Evolutionary conservation across 768 basidiomycete species (phyloP).

Genomic region (Collybiopsis luxurians): DNA sequence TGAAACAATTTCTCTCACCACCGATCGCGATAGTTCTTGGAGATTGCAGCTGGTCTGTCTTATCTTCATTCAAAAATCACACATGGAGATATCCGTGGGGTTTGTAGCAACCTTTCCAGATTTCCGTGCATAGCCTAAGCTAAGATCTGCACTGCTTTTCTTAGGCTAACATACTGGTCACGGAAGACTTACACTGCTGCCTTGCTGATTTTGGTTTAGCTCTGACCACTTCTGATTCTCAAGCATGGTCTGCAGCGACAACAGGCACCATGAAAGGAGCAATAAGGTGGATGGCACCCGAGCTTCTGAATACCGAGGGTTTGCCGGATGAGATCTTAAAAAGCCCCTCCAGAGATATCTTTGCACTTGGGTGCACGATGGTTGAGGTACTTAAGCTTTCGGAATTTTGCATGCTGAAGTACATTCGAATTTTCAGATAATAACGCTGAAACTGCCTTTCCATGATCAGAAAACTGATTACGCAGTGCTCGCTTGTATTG

Average conservation of each 20-base stretch:
- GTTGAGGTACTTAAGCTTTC: constrained; percentile 5
- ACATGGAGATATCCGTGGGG: constrained; percentile 24
- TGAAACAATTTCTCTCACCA: background rate
- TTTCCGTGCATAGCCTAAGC: too few relatives aligned
- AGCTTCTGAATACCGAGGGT: constrained; percentile 1
- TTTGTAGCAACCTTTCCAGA: constrained; percentile 5
- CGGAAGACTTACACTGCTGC: constrained; percentile 9
- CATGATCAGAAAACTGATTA: background rate
- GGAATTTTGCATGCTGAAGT: background rate
- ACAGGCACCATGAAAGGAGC: constrained; percentile 12
- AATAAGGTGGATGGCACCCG: constrained; percentile 14
- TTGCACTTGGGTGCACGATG: constrained; percentile 14
- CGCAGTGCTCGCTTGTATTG: background rate
- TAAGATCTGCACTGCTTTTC: background rate
- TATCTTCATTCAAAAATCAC: constrained; percentile 29
- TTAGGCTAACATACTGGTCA: constrained; percentile 19
- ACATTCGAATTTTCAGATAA: background rate
- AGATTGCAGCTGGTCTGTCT: constrained; percentile 29
- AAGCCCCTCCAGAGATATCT: constrained; percentile 12
- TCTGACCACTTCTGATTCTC: constrained; percentile 2
- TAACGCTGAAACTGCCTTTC: constrained; percentile 6
- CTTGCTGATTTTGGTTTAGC: constrained; percentile 19
- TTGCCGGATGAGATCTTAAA: background rate
- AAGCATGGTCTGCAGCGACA: constrained; percentile 3
- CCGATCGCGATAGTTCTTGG: constrained; percentile 24